Conservation (phyloP, 228 moss, liverwort and hornwort genomes). For the Sphagnum magellanicum region DNA sequence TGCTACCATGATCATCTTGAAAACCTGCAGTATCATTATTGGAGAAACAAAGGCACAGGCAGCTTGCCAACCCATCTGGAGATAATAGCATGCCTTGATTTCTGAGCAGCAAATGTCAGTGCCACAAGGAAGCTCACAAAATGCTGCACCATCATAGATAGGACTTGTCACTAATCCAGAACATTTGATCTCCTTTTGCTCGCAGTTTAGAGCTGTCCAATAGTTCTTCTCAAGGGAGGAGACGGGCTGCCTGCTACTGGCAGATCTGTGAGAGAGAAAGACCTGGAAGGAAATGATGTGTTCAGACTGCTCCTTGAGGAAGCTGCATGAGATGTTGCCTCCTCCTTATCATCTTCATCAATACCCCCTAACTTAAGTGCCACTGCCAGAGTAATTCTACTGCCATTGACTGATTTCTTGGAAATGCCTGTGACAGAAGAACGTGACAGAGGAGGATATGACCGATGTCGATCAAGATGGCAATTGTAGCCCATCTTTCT, state of each 20-base stretch:
- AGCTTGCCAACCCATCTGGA: too few relatives aligned
- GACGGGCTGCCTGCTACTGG: conserved; percentile 18
- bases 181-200: too few relatives aligned
- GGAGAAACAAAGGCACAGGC: too few relatives aligned
- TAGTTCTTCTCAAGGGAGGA: conserved; percentile 14
- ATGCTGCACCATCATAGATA: too few relatives aligned
- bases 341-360: conserved; percentile 29
- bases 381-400: conserved; percentile 58
- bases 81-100: too few relatives aligned
- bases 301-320: conserved; percentile 5
- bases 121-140: too few relatives aligned
- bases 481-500: conserved; percentile 52
- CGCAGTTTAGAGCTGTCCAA: conserved; percentile 13
- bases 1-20: too few relatives aligned
- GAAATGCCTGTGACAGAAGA: conserved; percentile 61
- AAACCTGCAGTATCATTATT: too few relatives aligned
- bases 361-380: conserved; percentile 63
- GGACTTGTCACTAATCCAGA: too few relatives aligned
- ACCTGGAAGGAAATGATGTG: conserved; percentile 34
- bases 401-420: conserved; percentile 47
- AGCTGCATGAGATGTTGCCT: conserved; percentile 6
- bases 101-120: too few relatives aligned
- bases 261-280: conserved; percentile 68
- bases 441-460: conserved; percentile 69
- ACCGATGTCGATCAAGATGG: conserved; percentile 52